Percentiles rank a stretch among this genome's conserved stretches.
These are phyloP conservation scores for Aspergillaceae sp. DNA, from an alignment of 2,329 filamentous ascomycete species.

Conservation along the genomic window DNA sequence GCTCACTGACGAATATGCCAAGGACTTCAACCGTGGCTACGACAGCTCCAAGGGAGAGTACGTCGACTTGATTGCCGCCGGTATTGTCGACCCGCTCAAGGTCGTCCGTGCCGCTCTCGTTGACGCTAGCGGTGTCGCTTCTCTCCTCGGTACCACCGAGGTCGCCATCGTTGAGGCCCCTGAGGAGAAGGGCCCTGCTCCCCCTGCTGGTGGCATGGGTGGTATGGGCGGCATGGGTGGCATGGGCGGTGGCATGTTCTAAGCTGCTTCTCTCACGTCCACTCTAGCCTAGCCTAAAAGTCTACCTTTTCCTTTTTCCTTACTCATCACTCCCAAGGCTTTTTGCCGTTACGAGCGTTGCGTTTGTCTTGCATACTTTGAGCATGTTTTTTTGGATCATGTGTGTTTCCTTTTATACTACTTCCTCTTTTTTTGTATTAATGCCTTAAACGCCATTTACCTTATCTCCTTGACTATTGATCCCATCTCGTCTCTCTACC, in stretches of 20 bases:
- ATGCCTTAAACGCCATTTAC: conserved; percentile 14
- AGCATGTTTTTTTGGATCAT: conserved; percentile 17
- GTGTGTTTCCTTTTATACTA: conserved; percentile 13
- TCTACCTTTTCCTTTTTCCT: not conserved
- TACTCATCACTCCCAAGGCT: conserved; percentile 13
- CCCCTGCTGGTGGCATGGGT: conserved; percentile 43
- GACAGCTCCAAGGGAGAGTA: conserved; percentile 96
- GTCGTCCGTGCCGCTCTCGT: conserved; percentile 93
- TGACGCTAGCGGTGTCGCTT: conserved; percentile 92
- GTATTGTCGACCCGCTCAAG: conserved; percentile 99
- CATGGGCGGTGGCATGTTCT: conserved; percentile 56
- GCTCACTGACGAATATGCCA: conserved; percentile 84
- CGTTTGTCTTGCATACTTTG: conserved; percentile 24
- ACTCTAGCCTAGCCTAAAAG: conserved; percentile 5
- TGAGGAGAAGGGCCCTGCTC: conserved; percentile 68
- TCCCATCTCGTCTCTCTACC: not conserved
- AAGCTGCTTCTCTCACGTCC: conserved; percentile 22
- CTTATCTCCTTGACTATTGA: conserved; percentile 1
- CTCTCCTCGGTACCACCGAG: conserved; percentile 93
- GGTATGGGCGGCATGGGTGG: conserved; percentile 55
- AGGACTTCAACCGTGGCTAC: conserved; percentile 96
- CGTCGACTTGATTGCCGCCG: conserved; percentile 93
- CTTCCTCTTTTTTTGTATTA: conserved; percentile 10
- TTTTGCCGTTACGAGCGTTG: conserved; percentile 19
- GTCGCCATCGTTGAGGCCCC: conserved; percentile 94